phyloP scores from a whole-genome alignment of 768 basidiomycete species.

The Tricholoma hemisulphureum region DNA sequence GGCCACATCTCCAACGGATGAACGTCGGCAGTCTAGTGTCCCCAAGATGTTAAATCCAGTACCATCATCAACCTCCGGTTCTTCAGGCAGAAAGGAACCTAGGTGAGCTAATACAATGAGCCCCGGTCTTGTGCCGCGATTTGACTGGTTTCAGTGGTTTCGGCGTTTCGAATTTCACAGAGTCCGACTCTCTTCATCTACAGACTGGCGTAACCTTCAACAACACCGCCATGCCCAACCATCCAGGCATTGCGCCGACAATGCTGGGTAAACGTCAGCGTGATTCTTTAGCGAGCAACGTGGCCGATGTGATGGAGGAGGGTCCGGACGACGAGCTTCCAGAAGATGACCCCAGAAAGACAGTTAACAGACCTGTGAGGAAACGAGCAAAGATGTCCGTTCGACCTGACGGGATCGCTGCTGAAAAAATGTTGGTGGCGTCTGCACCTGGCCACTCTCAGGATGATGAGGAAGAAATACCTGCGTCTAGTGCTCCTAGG shows the following conservation, averaged over 20 bases:
- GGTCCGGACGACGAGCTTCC: constrained; percentile 37
- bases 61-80: neutral
- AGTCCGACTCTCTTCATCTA: neutral
- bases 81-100: neutral
- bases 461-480: constrained; percentile 12
- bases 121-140: neutral
- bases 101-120: constrained; percentile 5
- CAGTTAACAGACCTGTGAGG: constrained; percentile 44
- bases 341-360: constrained; percentile 38
- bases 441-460: neutral
- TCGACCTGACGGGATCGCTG: constrained; percentile 12
- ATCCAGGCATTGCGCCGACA: constrained; percentile 43
- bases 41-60: neutral
- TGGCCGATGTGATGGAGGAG: constrained; percentile 31
- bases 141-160: constrained; percentile 16
- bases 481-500: constrained; percentile 32
- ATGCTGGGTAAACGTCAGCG: constrained; percentile 68
- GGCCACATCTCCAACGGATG: constrained; percentile 17
- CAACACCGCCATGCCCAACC: constrained; percentile 19
- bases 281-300: constrained; percentile 46
- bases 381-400: constrained; percentile 49
- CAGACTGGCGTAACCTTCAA: neutral
- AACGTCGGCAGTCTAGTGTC: constrained; percentile 9
- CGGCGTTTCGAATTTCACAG: constrained; percentile 13
- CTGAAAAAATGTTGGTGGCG: neutral